Base-by-base conservation (phyloP, 2,329 filamentous ascomycete species). In the Aspergillus japonicus region DNA sequence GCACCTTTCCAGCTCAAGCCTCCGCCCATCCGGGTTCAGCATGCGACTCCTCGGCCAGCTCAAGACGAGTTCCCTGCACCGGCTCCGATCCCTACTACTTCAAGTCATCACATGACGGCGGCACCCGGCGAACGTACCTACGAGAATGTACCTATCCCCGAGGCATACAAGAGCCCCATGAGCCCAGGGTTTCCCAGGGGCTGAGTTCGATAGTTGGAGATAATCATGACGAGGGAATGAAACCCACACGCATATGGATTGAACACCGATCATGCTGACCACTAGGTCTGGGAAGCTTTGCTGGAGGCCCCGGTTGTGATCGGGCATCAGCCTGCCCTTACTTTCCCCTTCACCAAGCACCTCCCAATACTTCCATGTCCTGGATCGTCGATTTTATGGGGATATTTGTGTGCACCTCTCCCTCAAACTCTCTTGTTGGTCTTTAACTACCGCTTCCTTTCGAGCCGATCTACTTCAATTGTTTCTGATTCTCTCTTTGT, bases 71-170 rank as follows among this genome's bases (percentile, higher is more conserved):
- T 95, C 73, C 82, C 83, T 23, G 72, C 80, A 67, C 69, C 75
- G 61, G 66, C 77, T 64, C 69, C 75, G 58, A 66, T 81, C 65
- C 63, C 76, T 71, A 54, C 68, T 68, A 71, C 68, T 67, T 71
- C 72, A 63, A 83, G 88, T 66, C 82, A 87, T 53, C 90, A 91
- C 66, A 87, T 87, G 19, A 84, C 83, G 11, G 84, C 87, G 26
- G 89, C 90, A 10, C 87, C 90, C 0, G 90, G 92, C 51, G 94
- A 97, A 82, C 86, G 89, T 68, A 86, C 87, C 52, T 97, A 96
- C 75, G 93, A 88, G 12, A 81, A 89, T 23, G 94, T 97, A 33
- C 91, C 93, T 0, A 96, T 97, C 61, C 94, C 94, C 0, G 90
- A 90, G 5, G 90, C 92, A 0, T 97, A 97, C 72, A 80, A 83